Conservation (phyloP, 352 stramenopile genomes). For the Pythium rishiriense region DNA sequence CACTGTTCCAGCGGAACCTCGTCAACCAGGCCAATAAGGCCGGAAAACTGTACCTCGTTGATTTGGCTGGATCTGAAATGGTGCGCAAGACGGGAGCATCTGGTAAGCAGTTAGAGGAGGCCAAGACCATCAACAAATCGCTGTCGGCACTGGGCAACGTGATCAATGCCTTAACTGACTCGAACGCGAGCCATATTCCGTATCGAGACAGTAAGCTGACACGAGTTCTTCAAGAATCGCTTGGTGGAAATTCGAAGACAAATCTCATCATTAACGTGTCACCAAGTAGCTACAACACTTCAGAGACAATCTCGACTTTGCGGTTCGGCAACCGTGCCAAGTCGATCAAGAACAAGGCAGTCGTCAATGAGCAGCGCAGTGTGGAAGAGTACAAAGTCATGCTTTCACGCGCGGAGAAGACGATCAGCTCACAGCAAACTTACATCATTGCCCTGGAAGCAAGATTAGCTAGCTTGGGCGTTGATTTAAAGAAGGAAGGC, state of each 20-base stretch:
- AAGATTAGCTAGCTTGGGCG: slow-evolving; percentile 37
- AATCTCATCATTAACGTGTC: slow-evolving; percentile 93
- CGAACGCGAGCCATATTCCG: slow-evolving; percentile 74
- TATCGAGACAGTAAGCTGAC: slow-evolving; percentile 93
- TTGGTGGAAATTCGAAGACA: slow-evolving; percentile 94
- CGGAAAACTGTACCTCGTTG: slow-evolving; percentile 92
- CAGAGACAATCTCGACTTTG: slow-evolving; percentile 92
- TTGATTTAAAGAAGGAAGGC: slow-evolving; percentile 30
- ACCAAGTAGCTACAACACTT: slow-evolving; percentile 87
- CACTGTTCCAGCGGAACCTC: slow-evolving; percentile 84
- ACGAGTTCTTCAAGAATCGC: slow-evolving; percentile 91
- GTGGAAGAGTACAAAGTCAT: slow-evolving; percentile 90
- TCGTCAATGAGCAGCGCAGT: slow-evolving; percentile 91
- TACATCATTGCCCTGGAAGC: slow-evolving; percentile 85
- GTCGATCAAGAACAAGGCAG: slow-evolving; percentile 94
- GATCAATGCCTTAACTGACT: slow-evolving; percentile 93
- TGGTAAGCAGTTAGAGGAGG: slow-evolving; percentile 92
- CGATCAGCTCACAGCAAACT: slow-evolving; percentile 75
- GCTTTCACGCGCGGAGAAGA: slow-evolving; percentile 80
- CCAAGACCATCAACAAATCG: slow-evolving; percentile 97
- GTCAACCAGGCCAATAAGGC: slow-evolving; percentile 87
- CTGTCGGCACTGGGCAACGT: slow-evolving; percentile 93
- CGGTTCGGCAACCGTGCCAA: slow-evolving; percentile 93
- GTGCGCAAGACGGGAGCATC: slow-evolving; percentile 91
- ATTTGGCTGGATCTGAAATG: slow-evolving; percentile 94